Base-by-base conservation (phyloP, 192 early-diverging fungal genomes). In the Rhizophagus clarus region DNA sequence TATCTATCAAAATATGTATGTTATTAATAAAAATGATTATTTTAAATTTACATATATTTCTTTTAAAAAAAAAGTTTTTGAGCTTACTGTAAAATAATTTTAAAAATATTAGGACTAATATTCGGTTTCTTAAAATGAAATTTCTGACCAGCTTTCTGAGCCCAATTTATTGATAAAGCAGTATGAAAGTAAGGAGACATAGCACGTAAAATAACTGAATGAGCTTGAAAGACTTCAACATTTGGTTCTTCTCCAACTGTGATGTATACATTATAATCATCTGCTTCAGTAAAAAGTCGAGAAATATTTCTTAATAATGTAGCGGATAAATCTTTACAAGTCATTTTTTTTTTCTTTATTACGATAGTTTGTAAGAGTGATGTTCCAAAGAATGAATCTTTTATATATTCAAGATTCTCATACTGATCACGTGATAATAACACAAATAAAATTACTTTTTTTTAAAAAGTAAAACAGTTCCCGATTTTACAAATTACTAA, bases 201-300 rank as follows among this genome's bases (percentile, higher is more conserved):
- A 61, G 74, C 74, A 28, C 74, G 34, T 42, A 76, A 64, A 76
- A 76, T 76, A 17, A 76, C 74, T 12, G 74, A 76, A 24, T 76
- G 74, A 2, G 61, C 74, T 63, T 76, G 20, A 63, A 76, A 76
- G 12, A 62, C 17, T 64, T 63, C 60, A 22, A 63, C 20, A 24
- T 76, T 76, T 24, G 60, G 74, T 64, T 64, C 74, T 64, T 76
- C 60, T 12, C 74, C 74, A 26, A 76, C n/a, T 32, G 22, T 64
- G 5, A 76, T 11, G 17, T n/a, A 26, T 47, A 76, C 42, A 42
- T 76, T 76, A 29, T 62, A 76, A 28, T 76, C 74, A 63, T 76
- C 74, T 10, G 61, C 14, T 31, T 37, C 22, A n/a, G 6, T 76
- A 40, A 62, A 34, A 28, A 76, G 61, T 7, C 15, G 20, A 42